These are phyloP conservation scores for Yarrowia hollandica DNA, from an alignment of 805 yeast species.

Conservation along the genomic window DNA sequence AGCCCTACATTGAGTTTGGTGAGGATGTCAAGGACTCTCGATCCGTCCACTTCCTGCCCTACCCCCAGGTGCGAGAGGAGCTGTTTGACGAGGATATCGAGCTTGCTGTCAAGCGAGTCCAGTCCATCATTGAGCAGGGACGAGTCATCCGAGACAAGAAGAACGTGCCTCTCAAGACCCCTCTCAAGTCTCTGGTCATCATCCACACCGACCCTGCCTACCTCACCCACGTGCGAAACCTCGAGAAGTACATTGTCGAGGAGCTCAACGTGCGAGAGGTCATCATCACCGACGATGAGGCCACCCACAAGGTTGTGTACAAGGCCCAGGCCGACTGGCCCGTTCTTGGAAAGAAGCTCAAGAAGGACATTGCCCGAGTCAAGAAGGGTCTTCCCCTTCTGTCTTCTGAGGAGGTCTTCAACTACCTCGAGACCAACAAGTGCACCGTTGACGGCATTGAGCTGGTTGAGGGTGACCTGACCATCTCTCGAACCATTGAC, in stretches of 20 bases:
- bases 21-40: conserved; percentile 59
- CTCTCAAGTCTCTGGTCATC: conserved; percentile 83
- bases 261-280: conserved; percentile 91
- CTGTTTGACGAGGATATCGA: conserved; percentile 73
- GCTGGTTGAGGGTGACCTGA: conserved; percentile 81
- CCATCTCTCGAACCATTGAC: conserved; percentile 86
- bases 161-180: conserved; percentile 89
- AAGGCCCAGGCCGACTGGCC: conserved; percentile 99
- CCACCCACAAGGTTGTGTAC: conserved; percentile 86
- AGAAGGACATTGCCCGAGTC: conserved; percentile 89
- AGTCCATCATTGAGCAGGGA: conserved; percentile 92
- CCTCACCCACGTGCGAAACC: conserved; percentile 72
- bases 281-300: conserved; percentile 86
- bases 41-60: conserved; percentile 92
- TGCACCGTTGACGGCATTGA: conserved; percentile 86
- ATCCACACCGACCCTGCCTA: conserved; percentile 76
- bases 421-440: conserved; percentile 68
- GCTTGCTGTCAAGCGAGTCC: conserved; percentile 91
- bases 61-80: conserved; percentile 80
- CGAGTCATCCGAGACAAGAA: conserved; percentile 97
- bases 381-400: conserved; percentile 88
- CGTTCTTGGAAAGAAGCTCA: conserved; percentile 92
- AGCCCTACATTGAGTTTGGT: conserved; percentile 46
- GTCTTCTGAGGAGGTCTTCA: conserved; percentile 78
- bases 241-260: conserved; percentile 77